A percentile compares a stretch with the other conserved stretches of the same genome.
Evolutionary conservation across 345 rosid genomes (phyloP).

Genomic region (Camelina hispida): DNA sequence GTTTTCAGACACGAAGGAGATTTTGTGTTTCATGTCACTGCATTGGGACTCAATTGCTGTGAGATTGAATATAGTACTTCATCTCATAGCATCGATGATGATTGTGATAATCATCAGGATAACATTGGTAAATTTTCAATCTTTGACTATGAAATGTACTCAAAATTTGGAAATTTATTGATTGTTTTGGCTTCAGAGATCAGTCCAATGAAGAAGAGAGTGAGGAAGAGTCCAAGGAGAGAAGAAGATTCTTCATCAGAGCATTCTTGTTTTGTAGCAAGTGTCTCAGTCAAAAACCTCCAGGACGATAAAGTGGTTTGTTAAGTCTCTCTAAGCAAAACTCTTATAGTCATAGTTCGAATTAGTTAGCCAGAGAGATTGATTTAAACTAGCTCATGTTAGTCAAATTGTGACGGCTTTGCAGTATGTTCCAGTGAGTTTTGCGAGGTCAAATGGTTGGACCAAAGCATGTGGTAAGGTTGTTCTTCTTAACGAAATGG

Average conservation of each 20-base stretch:
- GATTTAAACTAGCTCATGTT: neutral
- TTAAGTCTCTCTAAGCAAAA: neutral
- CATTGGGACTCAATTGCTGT: conserved; percentile 29
- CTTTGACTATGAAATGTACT: neutral
- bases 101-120: conserved; percentile 4
- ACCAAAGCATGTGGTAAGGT: conserved; percentile 4
- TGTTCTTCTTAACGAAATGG: conserved; percentile 28
- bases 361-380: neutral
- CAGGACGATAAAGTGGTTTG: conserved; percentile 26
- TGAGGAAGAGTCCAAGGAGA: neutral
- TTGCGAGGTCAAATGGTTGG: conserved; percentile 30
- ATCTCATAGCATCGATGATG: conserved; percentile 8
- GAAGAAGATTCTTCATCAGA: conserved; percentile 17
- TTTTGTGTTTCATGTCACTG: conserved; percentile 29
- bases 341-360: neutral
- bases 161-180: neutral
- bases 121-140: neutral
- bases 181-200: neutral
- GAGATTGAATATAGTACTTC: conserved; percentile 23
- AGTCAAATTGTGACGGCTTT: neutral
- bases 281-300: conserved; percentile 25
- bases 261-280: conserved; percentile 34
- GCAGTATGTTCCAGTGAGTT: conserved; percentile 37
- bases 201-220: conserved; percentile 15
- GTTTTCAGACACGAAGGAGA: conserved; percentile 41